Conservation (phyloP, 176 grass and related monocot species). For the Triticum dicoccoides region DNA sequence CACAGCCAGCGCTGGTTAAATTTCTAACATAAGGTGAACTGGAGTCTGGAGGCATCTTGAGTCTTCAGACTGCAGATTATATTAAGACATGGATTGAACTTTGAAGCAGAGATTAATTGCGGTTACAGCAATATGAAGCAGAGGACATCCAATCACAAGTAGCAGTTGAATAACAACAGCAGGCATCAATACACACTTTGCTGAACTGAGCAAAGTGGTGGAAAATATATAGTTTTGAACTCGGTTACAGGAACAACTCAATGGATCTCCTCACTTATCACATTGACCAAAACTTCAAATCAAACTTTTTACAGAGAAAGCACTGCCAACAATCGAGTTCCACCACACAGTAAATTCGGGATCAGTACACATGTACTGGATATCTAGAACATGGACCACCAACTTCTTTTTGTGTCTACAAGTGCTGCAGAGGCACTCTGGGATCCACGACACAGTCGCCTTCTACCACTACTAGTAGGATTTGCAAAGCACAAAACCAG, state of each 20-base stretch:
- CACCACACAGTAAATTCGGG: not conserved
- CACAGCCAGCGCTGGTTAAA: not conserved
- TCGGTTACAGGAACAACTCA: slow-evolving; percentile 10
- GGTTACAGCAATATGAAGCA: slow-evolving; percentile 8
- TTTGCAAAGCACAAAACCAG: slow-evolving; percentile 86
- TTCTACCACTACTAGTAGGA: slow-evolving; percentile 25
- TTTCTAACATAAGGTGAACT: not conserved
- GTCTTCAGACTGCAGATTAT: not conserved
- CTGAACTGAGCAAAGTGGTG: not conserved
- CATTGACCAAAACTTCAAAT: slow-evolving; percentile 2
- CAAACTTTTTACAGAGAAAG: slow-evolving; percentile 11
- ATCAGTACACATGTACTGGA: not conserved
- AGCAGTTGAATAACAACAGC: not conserved
- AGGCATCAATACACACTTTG: slow-evolving; percentile 11
- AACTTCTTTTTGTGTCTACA: slow-evolving; percentile 58
- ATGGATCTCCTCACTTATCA: not conserved
- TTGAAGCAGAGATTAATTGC: not conserved
- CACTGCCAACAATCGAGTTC: not conserved
- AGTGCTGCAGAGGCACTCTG: slow-evolving; percentile 20
- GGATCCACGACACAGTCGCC: slow-evolving; percentile 34
- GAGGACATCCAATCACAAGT: not conserved
- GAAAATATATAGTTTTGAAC: not conserved
- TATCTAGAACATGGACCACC: slow-evolving; percentile 87
- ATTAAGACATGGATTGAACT: not conserved
- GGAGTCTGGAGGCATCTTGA: not conserved